A percentile compares a stretch with the other conserved stretches of the same genome.
Conservation (phyloP, 352 stramenopile species). For the Phytophthora macrochlamydospora region DNA sequence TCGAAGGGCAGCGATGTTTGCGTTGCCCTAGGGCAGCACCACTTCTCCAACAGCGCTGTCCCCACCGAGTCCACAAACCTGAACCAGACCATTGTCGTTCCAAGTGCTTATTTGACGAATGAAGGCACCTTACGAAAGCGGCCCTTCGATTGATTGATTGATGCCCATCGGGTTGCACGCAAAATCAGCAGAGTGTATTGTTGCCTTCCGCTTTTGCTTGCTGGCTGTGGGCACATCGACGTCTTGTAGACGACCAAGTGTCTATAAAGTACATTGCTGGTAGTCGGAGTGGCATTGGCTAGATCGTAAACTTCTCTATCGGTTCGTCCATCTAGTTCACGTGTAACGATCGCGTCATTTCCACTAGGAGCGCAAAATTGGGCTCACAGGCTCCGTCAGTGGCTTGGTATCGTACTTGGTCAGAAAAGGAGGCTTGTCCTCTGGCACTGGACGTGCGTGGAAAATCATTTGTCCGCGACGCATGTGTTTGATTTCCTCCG, state of each 20-base stretch:
- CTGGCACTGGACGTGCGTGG: slow-evolving; percentile 65
- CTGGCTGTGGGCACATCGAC: slow-evolving; percentile 18
- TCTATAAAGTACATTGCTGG: slow-evolving; percentile 31
- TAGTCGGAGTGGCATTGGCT: neutral
- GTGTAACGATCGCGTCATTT: too few relatives aligned
- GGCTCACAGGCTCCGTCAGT: slow-evolving; percentile 66
- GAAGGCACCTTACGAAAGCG: too few relatives aligned
- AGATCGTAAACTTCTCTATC: slow-evolving; percentile 3
- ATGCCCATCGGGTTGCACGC: too few relatives aligned
- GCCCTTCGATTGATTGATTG: too few relatives aligned
- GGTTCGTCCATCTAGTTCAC: too few relatives aligned
- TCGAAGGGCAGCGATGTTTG: neutral
- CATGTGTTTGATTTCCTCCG: slow-evolving; percentile 74
- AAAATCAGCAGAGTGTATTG: slow-evolving; percentile 4
- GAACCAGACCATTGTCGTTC: neutral
- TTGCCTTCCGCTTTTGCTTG: slow-evolving; percentile 17
- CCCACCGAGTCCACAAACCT: neutral
- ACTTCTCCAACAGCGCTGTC: neutral
- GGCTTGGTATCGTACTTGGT: slow-evolving; percentile 51
- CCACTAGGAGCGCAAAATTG: slow-evolving; percentile 36
- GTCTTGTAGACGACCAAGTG: slow-evolving; percentile 7
- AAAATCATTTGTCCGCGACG: slow-evolving; percentile 79
- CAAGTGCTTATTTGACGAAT: too few relatives aligned
- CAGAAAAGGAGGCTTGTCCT: slow-evolving; percentile 44
- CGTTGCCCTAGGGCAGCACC: neutral